These are phyloP conservation scores for Pestalotiopsis sp. DNA, from an alignment of 2,329 filamentous ascomycete genomes.

Conservation along the genomic window DNA sequence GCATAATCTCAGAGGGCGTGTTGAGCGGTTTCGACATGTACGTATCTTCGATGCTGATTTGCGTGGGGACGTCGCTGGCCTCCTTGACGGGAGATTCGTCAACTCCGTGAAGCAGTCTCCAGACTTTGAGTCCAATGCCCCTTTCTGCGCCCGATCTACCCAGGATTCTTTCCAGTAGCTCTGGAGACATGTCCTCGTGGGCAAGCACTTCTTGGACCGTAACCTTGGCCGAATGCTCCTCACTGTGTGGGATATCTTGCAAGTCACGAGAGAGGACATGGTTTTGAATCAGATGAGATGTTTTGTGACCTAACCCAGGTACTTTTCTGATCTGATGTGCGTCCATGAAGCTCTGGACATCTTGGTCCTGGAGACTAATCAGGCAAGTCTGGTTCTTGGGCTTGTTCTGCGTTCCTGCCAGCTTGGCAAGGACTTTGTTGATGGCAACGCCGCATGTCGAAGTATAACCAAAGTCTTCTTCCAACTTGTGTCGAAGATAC, in stretches of 20 bases:
- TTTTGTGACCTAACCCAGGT: slow-evolving; percentile 83
- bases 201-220: slow-evolving; percentile 68
- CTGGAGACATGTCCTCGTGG: slow-evolving; percentile 64
- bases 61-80: slow-evolving; percentile 72
- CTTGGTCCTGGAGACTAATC: slow-evolving; percentile 61
- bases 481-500: slow-evolving; percentile 72
- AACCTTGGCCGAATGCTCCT: slow-evolving; percentile 45
- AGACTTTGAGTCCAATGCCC: slow-evolving; percentile 73
- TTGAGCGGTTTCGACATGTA: slow-evolving; percentile 72
- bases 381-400: slow-evolving; percentile 86
- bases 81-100: slow-evolving; percentile 75
- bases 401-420: slow-evolving; percentile 83
- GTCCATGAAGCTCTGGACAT: slow-evolving; percentile 73
- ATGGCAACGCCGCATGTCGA: slow-evolving; percentile 87
- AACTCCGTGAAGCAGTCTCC: slow-evolving; percentile 79
- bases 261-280: slow-evolving; percentile 46
- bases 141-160: slow-evolving; percentile 69
- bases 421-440: slow-evolving; percentile 83
- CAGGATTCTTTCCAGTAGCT: slow-evolving; percentile 69
- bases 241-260: slow-evolving; percentile 36
- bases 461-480: slow-evolving; percentile 80
- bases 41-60: slow-evolving; percentile 95
- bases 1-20: slow-evolving; percentile 62
- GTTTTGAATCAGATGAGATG: slow-evolving; percentile 67
- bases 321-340: slow-evolving; percentile 75